A percentile compares a stretch with the other conserved stretches of the same genome.
Evolutionary conservation across 2,329 filamentous ascomycete genomes (phyloP).

Genomic region (Alternaria sp.): DNA sequence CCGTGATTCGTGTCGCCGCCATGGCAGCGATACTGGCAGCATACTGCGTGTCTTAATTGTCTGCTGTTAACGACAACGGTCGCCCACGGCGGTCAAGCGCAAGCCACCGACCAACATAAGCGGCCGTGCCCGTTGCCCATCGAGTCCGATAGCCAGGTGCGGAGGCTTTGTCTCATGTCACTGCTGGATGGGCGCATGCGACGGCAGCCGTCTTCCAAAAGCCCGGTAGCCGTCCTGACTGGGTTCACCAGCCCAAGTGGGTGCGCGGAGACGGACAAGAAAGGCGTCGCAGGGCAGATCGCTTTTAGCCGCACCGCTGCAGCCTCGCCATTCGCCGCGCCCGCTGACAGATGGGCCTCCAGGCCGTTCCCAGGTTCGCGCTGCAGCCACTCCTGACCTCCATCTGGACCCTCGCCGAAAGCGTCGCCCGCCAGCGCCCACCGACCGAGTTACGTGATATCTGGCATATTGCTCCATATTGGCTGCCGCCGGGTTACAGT

Average conservation of each 20-base stretch:
- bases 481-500: slow-evolving; percentile 34
- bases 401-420: slow-evolving; percentile 22
- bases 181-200: slow-evolving; percentile 32
- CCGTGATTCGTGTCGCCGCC: not conserved
- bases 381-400: slow-evolving; percentile 20
- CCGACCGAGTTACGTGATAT: slow-evolving; percentile 41
- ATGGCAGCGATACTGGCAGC: not conserved
- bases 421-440: slow-evolving; percentile 25
- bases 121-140: slow-evolving; percentile 24
- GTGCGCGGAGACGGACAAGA: slow-evolving; percentile 20
- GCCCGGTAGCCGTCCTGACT: slow-evolving; percentile 31
- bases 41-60: slow-evolving; percentile 9
- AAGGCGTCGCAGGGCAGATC: slow-evolving; percentile 24
- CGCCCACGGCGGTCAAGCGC: slow-evolving; percentile 19
- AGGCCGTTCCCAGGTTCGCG: slow-evolving; percentile 9
- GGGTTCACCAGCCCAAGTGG: slow-evolving; percentile 5
- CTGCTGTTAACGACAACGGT: slow-evolving; percentile 6
- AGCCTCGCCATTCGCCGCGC: slow-evolving; percentile 16
- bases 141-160: slow-evolving; percentile 33
- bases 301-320: slow-evolving; percentile 17
- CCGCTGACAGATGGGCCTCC: slow-evolving; percentile 17
- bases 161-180: slow-evolving; percentile 30
- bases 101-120: slow-evolving; percentile 25
- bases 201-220: slow-evolving; percentile 32
- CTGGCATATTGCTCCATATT: slow-evolving; percentile 45